A percentile compares a stretch with the other conserved stretches of the same genome.
Evolutionary conservation across 2,329 filamentous ascomycete species (phyloP).

Genomic region (Trichocomaceae sp.): DNA sequence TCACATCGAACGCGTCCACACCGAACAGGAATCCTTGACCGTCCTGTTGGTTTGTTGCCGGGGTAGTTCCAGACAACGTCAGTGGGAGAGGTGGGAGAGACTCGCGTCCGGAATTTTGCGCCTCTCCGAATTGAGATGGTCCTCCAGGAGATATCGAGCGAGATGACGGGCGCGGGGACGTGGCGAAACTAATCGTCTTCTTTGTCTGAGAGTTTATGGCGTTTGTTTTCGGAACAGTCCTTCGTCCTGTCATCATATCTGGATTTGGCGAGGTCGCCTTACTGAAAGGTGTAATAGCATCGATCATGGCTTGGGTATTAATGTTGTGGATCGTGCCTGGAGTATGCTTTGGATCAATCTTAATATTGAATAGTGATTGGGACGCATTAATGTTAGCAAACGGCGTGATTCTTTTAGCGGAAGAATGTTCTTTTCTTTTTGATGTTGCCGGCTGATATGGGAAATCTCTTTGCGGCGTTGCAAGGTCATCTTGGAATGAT

Average conservation of each 20-base stretch:
- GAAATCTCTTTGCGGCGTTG: slow-evolving; percentile 21
- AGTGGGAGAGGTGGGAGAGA: slow-evolving; percentile 21
- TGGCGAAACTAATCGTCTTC: slow-evolving; percentile 19
- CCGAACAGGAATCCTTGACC: slow-evolving; percentile 27
- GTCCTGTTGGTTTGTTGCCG: slow-evolving; percentile 26
- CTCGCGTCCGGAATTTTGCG: neutral
- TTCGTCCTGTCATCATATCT: slow-evolving; percentile 8
- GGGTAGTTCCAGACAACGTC: slow-evolving; percentile 27
- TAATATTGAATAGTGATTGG: slow-evolving; percentile 9
- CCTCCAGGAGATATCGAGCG: neutral
- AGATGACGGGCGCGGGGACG: slow-evolving; percentile 7
- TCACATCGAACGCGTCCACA: slow-evolving; percentile 36
- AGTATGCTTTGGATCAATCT: neutral
- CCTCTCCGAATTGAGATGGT: neutral
- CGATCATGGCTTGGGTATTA: slow-evolving; percentile 37
- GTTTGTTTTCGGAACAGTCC: slow-evolving; percentile 2
- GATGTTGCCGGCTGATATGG: neutral
- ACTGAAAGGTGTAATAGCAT: slow-evolving; percentile 35
- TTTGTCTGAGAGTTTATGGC: slow-evolving; percentile 14
- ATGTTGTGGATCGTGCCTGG: slow-evolving; percentile 19
- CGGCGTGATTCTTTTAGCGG: slow-evolving; percentile 24
- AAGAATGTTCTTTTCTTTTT: slow-evolving; percentile 7
- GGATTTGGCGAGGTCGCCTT: slow-evolving; percentile 30
- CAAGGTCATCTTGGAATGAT: slow-evolving; percentile 34
- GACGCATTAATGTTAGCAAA: slow-evolving; percentile 21